Conservation (phyloP, 768 basidiomycete species). For the Lentinula lateritia region DNA sequence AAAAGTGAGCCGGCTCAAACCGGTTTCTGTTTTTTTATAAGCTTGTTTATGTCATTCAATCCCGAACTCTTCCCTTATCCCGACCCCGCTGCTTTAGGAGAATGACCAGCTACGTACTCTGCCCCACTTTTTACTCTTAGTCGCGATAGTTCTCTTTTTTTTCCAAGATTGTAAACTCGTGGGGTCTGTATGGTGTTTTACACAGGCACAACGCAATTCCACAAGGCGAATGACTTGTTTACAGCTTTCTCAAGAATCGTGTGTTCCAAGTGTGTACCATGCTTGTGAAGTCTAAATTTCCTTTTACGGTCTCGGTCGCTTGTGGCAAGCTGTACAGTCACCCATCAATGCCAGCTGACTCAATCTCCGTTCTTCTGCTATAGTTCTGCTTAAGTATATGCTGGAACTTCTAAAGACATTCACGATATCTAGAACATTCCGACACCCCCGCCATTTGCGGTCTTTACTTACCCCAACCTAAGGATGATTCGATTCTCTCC, state of each 20-base stretch:
- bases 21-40: background rate
- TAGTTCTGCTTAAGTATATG: background rate
- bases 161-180: background rate
- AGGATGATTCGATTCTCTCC: background rate
- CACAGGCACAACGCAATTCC: background rate
- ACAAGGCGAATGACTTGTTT: background rate
- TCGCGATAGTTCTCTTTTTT: background rate
- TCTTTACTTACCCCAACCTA: background rate
- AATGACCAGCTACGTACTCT: no score
- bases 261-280: background rate
- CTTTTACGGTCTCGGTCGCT: background rate
- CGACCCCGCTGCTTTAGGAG: background rate
- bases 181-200: background rate
- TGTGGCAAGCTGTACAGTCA: background rate
- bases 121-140: no score
- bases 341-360: background rate
- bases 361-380: background rate
- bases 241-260: background rate
- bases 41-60: background rate
- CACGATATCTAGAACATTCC: background rate
- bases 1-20: background rate
- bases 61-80: background rate
- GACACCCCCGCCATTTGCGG: background rate
- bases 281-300: background rate
- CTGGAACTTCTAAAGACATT: background rate